Conservation (phyloP, 768 basidiomycete genomes). For the Lactifluus hygrophoroides region DNA sequence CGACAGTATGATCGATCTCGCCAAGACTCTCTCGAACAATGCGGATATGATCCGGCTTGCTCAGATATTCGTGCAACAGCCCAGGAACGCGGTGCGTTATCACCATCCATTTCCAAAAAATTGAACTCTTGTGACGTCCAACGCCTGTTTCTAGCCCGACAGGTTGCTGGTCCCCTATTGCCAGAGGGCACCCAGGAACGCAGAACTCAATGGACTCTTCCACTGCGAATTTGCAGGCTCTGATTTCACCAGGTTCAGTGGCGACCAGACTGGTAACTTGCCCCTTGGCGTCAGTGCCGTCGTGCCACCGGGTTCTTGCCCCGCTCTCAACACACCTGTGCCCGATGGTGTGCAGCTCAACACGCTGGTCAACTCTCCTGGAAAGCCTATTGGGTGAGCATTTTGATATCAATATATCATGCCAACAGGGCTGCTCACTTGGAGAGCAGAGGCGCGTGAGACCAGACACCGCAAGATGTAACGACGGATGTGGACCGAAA, state of each 20-base stretch:
- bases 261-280: constrained; percentile 40
- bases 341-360: constrained; percentile 41
- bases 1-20: constrained; percentile 43
- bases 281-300: constrained; percentile 39
- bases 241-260: constrained; percentile 38
- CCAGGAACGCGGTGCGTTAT: constrained; percentile 40
- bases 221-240: constrained; percentile 48
- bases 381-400: constrained; percentile 14
- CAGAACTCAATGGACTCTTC: constrained; percentile 45
- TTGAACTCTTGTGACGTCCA: neutral
- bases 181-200: constrained; percentile 40
- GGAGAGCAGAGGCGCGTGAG: neutral
- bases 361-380: constrained; percentile 32
- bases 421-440: neutral
- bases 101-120: too few species aligned
- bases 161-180: constrained; percentile 42
- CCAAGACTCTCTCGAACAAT: constrained; percentile 35
- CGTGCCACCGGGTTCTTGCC: constrained; percentile 42
- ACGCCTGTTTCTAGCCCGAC: constrained; percentile 28
- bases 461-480: neutral
- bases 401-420: neutral
- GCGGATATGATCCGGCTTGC: constrained; percentile 41
- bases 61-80: constrained; percentile 49
- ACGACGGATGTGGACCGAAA: too few species aligned
- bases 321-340: constrained; percentile 39